phyloP scores from a whole-genome alignment of 2,329 filamentous ascomycete species.

The Scortechinia acanthostroma region DNA sequence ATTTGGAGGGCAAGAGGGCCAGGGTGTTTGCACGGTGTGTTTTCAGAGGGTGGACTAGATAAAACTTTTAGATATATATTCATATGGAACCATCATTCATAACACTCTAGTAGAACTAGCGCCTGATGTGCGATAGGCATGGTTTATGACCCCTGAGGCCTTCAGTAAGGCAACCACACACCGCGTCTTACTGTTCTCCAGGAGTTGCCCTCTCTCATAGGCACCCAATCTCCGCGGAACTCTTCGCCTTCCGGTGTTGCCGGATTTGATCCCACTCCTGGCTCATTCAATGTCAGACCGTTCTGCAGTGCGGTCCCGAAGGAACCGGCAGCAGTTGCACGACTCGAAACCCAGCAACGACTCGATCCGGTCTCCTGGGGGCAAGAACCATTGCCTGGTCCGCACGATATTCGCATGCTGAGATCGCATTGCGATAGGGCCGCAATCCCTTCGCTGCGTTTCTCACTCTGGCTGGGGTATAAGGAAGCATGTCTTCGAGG shows the following conservation, averaged over 20 bases:
- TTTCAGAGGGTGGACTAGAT: slow-evolving; percentile 36
- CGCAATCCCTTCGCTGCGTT: slow-evolving; percentile 9
- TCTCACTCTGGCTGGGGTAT: slow-evolving; percentile 25
- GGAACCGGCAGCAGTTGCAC: slow-evolving; percentile 43
- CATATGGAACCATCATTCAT: no score
- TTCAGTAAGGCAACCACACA: slow-evolving; percentile 46
- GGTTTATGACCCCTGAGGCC: no score
- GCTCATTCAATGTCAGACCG: slow-evolving; percentile 39
- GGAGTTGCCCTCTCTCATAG: slow-evolving; percentile 32
- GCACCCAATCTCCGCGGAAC: slow-evolving; percentile 30
- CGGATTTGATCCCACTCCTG: slow-evolving; percentile 43
- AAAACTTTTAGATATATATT: no score
- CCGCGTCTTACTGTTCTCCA: slow-evolving; percentile 46
- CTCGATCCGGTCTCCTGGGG: slow-evolving; percentile 26
- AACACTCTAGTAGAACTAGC: no score
- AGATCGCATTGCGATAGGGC: slow-evolving; percentile 47
- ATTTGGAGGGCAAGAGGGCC: slow-evolving; percentile 56
- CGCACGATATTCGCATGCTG: slow-evolving; percentile 47
- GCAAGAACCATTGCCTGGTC: slow-evolving; percentile 47
- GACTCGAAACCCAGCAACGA: slow-evolving; percentile 51
- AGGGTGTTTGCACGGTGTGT: slow-evolving; percentile 53
- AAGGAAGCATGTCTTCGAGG: no score
- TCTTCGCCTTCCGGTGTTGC: slow-evolving; percentile 21
- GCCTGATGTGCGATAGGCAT: no score
- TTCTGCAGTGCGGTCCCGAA: slow-evolving; percentile 35